These are phyloP conservation scores for Raffaelea albimanens DNA, from an alignment of 2,329 filamentous ascomycete genomes.

Conservation along the genomic window DNA sequence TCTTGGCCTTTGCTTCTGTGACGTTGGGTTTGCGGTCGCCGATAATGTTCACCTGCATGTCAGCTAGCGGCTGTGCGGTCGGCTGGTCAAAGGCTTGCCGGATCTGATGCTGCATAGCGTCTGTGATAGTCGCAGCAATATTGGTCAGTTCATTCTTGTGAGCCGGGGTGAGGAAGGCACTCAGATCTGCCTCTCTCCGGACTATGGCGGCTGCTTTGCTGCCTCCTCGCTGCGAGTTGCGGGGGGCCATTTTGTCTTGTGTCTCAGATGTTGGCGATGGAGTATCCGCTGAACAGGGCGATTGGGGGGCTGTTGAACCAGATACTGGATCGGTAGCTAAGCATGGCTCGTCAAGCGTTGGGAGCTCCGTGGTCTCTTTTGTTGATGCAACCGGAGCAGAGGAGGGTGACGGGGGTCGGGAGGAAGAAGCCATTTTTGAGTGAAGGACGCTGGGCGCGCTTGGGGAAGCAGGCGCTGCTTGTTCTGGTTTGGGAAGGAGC, in stretches of 20 bases:
- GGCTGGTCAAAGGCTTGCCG: constrained; percentile 36
- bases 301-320: no score
- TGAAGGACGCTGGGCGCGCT: no score
- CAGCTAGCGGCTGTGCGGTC: constrained; percentile 11
- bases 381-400: no score
- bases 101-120: constrained; percentile 45
- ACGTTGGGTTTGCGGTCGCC: neutral
- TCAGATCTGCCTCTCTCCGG: constrained; percentile 41
- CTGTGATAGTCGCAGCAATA: constrained; percentile 42
- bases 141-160: constrained; percentile 44
- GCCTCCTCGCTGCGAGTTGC: constrained; percentile 8
- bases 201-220: constrained; percentile 12
- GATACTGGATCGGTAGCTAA: no score
- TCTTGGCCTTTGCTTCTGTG: neutral
- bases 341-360: no score
- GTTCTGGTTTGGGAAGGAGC: neutral
- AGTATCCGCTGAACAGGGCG: no score
- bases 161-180: constrained; percentile 32
- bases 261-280: no score
- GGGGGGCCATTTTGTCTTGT: constrained; percentile 7
- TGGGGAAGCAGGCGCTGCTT: no score
- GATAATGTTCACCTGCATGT: neutral
- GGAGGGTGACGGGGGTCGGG: no score
- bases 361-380: no score
- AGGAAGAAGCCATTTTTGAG: no score